Conservation (phyloP, 106 monocot genomes). For the Allium fistulosum region DNA sequence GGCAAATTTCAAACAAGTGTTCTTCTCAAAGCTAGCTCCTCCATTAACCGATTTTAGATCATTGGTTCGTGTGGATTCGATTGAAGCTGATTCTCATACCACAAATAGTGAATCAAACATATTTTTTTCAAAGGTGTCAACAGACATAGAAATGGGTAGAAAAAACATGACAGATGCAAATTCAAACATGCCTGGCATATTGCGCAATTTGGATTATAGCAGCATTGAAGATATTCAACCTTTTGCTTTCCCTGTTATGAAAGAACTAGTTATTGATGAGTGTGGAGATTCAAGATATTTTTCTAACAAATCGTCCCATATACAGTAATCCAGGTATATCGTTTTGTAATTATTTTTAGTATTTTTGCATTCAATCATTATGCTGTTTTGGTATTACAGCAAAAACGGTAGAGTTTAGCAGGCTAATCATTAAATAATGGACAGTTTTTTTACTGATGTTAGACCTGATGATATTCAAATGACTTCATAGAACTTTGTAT, state of each 20-base stretch:
- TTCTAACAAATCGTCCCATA: neutral
- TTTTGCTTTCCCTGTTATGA: slow-evolving; percentile 29
- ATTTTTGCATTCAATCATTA: no score
- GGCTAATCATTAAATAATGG: no score
- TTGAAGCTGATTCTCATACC: slow-evolving; percentile 13
- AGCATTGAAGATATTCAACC: slow-evolving; percentile 25
- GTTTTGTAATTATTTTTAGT: no score
- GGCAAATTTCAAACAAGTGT: slow-evolving; percentile 52
- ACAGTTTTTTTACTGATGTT: no score
- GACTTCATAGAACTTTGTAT: no score
- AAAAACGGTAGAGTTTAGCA: no score
- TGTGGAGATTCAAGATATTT: neutral
- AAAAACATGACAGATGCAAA: slow-evolving; percentile 7
- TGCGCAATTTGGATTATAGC: slow-evolving; percentile 41
- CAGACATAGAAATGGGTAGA: slow-evolving; percentile 42
- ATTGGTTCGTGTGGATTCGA: slow-evolving; percentile 40
- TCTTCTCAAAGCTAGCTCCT: slow-evolving; percentile 62
- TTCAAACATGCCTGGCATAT: slow-evolving; percentile 18
- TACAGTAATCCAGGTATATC: no score
- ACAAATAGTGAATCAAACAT: slow-evolving; percentile 13
- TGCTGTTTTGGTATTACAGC: no score
- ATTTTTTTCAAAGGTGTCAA: slow-evolving; percentile 19
- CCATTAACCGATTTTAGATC: slow-evolving; percentile 78
- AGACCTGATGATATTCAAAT: no score
- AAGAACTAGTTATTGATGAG: neutral